These are phyloP conservation scores for Pseudopyricularia cyperi DNA, from an alignment of 2,329 filamentous ascomycete genomes.

Conservation along the genomic window DNA sequence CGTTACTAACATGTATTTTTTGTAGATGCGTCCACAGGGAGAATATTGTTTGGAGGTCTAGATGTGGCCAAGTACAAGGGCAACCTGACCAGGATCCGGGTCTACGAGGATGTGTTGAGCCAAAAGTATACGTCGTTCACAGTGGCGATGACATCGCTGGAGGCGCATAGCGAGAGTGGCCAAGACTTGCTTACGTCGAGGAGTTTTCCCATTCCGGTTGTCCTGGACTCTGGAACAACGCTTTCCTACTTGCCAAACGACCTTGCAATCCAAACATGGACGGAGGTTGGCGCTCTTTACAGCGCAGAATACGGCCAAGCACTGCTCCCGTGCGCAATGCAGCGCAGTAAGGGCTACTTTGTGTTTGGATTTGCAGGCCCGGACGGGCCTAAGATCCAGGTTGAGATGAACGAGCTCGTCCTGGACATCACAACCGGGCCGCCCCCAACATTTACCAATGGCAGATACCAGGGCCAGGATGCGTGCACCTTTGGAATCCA, in stretches of 20 bases:
- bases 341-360: constrained; percentile 31
- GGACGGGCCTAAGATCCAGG: constrained; percentile 33
- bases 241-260: constrained; percentile 55
- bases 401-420: constrained; percentile 44
- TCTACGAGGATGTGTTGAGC: constrained; percentile 32
- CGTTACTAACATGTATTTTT: neutral
- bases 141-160: constrained; percentile 33
- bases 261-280: constrained; percentile 38
- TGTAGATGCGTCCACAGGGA: constrained; percentile 46
- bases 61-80: constrained; percentile 63
- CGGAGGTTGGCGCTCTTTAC: constrained; percentile 40
- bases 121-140: constrained; percentile 29
- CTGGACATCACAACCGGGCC: constrained; percentile 26
- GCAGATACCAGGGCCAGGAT: constrained; percentile 27
- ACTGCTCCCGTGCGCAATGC: constrained; percentile 36
- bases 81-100: constrained; percentile 44
- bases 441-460: constrained; percentile 20
- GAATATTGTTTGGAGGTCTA: constrained; percentile 68
- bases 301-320: constrained; percentile 21
- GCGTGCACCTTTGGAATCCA: constrained; percentile 46
- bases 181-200: constrained; percentile 29
- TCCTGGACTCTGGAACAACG: constrained; percentile 67
- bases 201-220: constrained; percentile 38
- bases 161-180: constrained; percentile 34
- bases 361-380: constrained; percentile 39